Evolutionary conservation across 306 rosid genomes (phyloP), one percentile per base, ranked within the genome.

Genomic region (Gastrolobium bilobum): DNA sequence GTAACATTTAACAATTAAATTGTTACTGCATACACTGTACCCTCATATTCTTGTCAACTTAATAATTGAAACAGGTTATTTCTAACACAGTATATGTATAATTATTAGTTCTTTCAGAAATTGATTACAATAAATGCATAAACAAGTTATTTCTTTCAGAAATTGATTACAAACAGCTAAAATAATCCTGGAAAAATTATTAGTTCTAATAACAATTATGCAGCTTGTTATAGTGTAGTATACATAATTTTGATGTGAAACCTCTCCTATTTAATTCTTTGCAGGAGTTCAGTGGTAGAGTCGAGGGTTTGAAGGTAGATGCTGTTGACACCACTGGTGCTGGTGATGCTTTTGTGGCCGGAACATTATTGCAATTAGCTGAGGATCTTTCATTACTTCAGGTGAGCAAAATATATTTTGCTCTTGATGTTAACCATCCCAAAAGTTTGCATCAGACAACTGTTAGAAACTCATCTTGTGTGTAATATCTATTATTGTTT

Each of bases 261-360:
- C 62, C 39, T 20, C 15, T 13, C 35, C 50, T 66, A 7, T 75
- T 47, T 50, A 13, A 56, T 53, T 83, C 39, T 76, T 69, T 84
- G 82, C 93, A 92, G 99, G 91, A 89, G 31, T 95, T 92, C 80
- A 85, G 82, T 73, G 99, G 99, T 20, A 92, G 91, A 87, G 98
- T 88, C 40, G 66, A 78, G 76, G 99, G 98, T 74, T 48, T 89
- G 70, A 90, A 88, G 91, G 99, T 88, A 82, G 94, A 92, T 56
- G 91, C 97, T 10, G 90, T 95, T 75, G 98, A 95, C 88, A 87
- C 97, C 31, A 95, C 99, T 50, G 99, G 98, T 72, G 99, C 99
- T 51, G 99, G 99, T 74, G 99, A 95, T 76, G 97, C 98, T n/a
- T 95, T 95, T 91, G 98, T 95, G 63, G 99, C 99, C 15, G 98